Evolutionary conservation across 257 asterid genomes (phyloP).

Genomic region (Ballota nigra): DNA sequence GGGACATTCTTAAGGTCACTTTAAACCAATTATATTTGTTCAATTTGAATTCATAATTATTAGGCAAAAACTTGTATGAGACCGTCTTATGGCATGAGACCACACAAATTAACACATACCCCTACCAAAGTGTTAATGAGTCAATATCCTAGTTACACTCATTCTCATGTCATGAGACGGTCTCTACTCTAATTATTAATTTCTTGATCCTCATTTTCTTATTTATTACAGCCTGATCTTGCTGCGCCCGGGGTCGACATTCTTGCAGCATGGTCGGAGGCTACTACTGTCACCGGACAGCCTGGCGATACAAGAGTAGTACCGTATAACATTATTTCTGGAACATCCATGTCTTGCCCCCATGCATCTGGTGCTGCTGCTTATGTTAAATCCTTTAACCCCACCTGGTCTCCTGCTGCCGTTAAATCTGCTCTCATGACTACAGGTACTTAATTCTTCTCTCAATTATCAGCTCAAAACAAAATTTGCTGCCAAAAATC

Average conservation of each 20-base stretch:
- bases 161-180: too few relatives aligned
- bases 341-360: conserved; percentile 79
- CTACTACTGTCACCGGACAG: conserved; percentile 36
- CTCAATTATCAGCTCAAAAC: neutral
- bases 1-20: conserved; percentile 52
- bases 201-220: neutral
- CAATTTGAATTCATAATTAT: neutral
- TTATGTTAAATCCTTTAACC: conserved; percentile 60
- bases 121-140: too few relatives aligned
- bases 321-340: conserved; percentile 54
- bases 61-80: too few relatives aligned
- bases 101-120: too few relatives aligned
- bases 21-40: neutral
- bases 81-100: too few relatives aligned
- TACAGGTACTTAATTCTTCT: conserved; percentile 34
- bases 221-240: conserved; percentile 54
- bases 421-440: conserved; percentile 74
- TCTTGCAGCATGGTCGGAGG: conserved; percentile 71
- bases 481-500: too few relatives aligned
- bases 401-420: conserved; percentile 72
- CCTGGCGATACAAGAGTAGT: conserved; percentile 39
- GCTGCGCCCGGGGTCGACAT: conserved; percentile 73
- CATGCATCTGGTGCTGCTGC: conserved; percentile 71
- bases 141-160: too few relatives aligned
- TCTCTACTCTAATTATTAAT: too few relatives aligned